Evolutionary conservation across 2,329 filamentous ascomycete species (phyloP), one percentile per base, ranked within the genome.

Genomic region (Pestalotiopsis sp.): DNA sequence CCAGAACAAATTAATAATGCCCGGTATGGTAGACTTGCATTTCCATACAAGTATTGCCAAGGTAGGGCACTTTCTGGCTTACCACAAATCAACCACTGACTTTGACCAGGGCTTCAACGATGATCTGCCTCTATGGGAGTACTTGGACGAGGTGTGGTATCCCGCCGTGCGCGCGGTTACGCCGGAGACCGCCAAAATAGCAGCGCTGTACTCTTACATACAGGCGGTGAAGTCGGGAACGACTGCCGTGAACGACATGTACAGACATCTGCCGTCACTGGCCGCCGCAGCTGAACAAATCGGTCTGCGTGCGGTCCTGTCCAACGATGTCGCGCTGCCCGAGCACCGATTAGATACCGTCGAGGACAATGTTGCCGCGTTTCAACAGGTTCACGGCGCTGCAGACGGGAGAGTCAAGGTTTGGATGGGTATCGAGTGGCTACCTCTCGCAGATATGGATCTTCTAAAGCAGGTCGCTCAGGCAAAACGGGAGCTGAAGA

Each of bases 221-320:
- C 72, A 70, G 12, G 72, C 72, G 2, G 52, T 74, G 2, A 74
- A 74, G 56, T 70, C 69, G 23, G 72, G 73, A 6, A 75, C 73
- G 2, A 74, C 72, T 2, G 68, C 70, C 1, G 70, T 74, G 62
- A 75, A 74, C 36, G 72, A 79, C 59, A 75, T 78, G 65, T 75
- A 78, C 62, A 66, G 73, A 9, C 70, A 70, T 25, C 63, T 72
- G 6, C 65, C 68, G 27, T 69, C 71, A 3, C 67, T 74, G 20
- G 71, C 72, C 27, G 65, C 59, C 5, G 73, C 73, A 20, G 73
- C 73, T 17, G 59, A 72, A 17, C 67, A 74, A 31, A 70, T 72
- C 14, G 73, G 73, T 17, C 72, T 74, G 25, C 71, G 73, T 2
- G 72, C 72, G 14, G 73, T 74, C 1, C 20, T 74, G 12, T 70